Percentiles rank a stretch among this genome's conserved stretches.
Evolutionary conservation across 768 basidiomycete species (phyloP).

Genomic region (Tylopilus balloui): DNA sequence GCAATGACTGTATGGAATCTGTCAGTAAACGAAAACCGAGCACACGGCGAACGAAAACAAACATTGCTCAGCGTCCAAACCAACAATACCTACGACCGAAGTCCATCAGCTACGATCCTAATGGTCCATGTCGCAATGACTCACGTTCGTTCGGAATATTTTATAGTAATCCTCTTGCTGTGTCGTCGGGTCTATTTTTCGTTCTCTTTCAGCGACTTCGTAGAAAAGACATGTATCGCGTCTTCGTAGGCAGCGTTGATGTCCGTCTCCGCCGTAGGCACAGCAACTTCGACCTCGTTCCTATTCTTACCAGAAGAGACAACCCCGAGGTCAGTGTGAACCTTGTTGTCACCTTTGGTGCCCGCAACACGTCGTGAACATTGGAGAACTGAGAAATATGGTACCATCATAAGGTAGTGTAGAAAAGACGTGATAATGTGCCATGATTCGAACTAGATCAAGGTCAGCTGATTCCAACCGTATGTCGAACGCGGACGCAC

Average conservation of each 20-base stretch:
- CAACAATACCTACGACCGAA: slow-evolving; percentile 55
- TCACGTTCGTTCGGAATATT: slow-evolving; percentile 80
- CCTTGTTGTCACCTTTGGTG: slow-evolving; percentile 91
- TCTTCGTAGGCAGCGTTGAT: slow-evolving; percentile 88
- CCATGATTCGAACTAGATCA: slow-evolving; percentile 84
- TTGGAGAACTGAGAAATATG: slow-evolving; percentile 69
- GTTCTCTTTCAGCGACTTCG: slow-evolving; percentile 70
- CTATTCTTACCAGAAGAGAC: slow-evolving; percentile 61
- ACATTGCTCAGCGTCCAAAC: slow-evolving; percentile 89
- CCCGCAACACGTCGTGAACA: slow-evolving; percentile 92
- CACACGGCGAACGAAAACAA: slow-evolving; percentile 11
- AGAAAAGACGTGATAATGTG: slow-evolving; percentile 95
- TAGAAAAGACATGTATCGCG: slow-evolving; percentile 77
- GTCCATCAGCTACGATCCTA: slow-evolving; percentile 9
- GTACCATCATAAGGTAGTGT: slow-evolving; percentile 86
- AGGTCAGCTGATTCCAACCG: background rate
- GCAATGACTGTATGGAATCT: slow-evolving; percentile 44
- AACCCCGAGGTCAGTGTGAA: slow-evolving; percentile 78
- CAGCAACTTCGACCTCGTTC: slow-evolving; percentile 79
- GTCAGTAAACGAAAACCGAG: slow-evolving; percentile 8
- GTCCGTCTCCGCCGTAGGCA: slow-evolving; percentile 85
- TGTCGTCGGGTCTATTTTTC: slow-evolving; percentile 56
- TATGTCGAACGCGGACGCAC: slow-evolving; percentile 43
- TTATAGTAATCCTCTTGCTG: slow-evolving; percentile 84
- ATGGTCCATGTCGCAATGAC: slow-evolving; percentile 11